These are phyloP conservation scores for Cryptomeria japonica DNA, from an alignment of 75 land plant genomes.

Conservation along the genomic window DNA sequence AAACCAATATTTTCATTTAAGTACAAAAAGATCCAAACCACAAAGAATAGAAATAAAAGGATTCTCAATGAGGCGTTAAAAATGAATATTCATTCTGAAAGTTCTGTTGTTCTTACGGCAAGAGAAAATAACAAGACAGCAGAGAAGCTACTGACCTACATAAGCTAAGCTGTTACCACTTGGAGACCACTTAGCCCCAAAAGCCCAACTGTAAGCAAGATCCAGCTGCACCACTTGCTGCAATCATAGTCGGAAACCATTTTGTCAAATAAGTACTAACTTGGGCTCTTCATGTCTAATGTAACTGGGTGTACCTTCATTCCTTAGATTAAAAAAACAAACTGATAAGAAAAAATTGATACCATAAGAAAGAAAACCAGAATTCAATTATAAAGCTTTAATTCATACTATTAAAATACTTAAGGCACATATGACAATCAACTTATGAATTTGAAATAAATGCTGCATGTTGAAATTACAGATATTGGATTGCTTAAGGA, in stretches of 20 bases:
- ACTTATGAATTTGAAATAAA: neutral
- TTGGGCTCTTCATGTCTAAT: neutral
- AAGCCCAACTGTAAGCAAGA: conserved; percentile 92
- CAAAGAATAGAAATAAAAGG: neutral
- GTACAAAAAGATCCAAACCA: neutral
- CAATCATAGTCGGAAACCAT: conserved; percentile 7
- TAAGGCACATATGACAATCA: neutral
- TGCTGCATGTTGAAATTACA: neutral
- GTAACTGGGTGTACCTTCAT: neutral
- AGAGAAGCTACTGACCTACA: conserved; percentile 66
- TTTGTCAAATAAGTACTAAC: conserved; percentile 3
- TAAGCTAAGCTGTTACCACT: conserved; percentile 94
- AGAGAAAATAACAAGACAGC: neutral
- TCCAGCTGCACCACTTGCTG: conserved; percentile 97
- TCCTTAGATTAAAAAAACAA: neutral
- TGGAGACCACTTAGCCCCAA: conserved; percentile 97
- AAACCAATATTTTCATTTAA: conserved; percentile 3
- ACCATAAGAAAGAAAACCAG: neutral
- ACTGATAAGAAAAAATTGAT: neutral
- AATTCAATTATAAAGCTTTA: neutral
- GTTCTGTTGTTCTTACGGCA: neutral
- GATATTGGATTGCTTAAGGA: neutral
- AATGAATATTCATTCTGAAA: neutral
- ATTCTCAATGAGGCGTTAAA: neutral
- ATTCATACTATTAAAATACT: neutral